Percentiles rank a stretch among this genome's conserved stretches.
These are phyloP conservation scores for Mycena olivaceomarginata DNA, from an alignment of 768 basidiomycete genomes.

Conservation along the genomic window DNA sequence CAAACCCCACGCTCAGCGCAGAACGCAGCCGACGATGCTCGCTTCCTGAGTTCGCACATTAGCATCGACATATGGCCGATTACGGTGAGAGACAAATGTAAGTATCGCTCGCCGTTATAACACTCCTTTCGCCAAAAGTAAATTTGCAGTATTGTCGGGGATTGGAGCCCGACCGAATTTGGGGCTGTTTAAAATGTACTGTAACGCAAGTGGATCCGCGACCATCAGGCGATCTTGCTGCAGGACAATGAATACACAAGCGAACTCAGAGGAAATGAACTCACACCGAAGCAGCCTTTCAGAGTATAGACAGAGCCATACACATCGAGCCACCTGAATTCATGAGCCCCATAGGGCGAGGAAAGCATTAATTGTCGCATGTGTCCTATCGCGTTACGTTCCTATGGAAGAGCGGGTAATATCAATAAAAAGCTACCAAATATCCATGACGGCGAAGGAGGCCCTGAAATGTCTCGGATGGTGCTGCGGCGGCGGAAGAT, in stretches of 20 bases:
- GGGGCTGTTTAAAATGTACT: constrained; percentile 31
- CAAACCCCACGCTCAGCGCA: constrained; percentile 15
- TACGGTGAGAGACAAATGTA: neutral
- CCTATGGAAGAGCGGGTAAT: neutral
- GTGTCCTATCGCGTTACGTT: neutral
- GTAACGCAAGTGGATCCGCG: constrained; percentile 15
- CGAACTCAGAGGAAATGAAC: neutral
- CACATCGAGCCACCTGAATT: constrained; percentile 10
- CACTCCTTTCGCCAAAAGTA: constrained; percentile 27
- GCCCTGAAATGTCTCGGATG: constrained; percentile 1
- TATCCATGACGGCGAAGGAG: constrained; percentile 29
- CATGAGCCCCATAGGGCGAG: constrained; percentile 12
- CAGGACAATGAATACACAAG: neutral
- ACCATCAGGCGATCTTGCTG: constrained; percentile 37
- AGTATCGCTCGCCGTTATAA: neutral
- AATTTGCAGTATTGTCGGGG: neutral
- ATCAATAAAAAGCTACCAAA: constrained; percentile 16
- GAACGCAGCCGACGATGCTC: constrained; percentile 17
- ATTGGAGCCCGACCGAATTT: neutral
- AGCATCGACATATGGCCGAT: neutral
- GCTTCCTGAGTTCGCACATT: constrained; percentile 11
- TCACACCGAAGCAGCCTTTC: constrained; percentile 34
- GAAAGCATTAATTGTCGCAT: constrained; percentile 7
- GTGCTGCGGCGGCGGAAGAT: constrained; percentile 1
- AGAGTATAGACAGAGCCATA: constrained; percentile 29